Percentiles rank a stretch among this genome's conserved stretches.
Conservation (phyloP, 225 moss, liverwort and hornwort species). For the Bryum argenteum region DNA sequence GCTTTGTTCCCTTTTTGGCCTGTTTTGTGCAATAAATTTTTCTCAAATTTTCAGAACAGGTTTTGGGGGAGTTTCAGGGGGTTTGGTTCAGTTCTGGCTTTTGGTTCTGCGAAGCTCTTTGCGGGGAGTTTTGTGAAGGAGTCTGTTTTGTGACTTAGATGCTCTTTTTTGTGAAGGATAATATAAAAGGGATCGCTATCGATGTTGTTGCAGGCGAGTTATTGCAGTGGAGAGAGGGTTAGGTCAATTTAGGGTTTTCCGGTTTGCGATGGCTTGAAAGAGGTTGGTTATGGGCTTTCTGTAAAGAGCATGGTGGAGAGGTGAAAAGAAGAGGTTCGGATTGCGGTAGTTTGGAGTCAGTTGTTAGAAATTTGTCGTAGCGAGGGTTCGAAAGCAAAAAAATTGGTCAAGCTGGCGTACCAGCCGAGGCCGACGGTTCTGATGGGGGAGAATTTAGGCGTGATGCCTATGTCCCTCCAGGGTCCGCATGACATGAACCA, state of each 20-base stretch:
- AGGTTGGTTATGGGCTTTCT: background rate
- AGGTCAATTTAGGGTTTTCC: constrained; percentile 49
- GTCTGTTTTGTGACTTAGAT: background rate
- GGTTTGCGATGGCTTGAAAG: constrained; percentile 40
- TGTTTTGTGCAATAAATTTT: background rate
- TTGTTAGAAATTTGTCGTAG: constrained; percentile 10
- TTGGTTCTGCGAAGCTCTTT: background rate
- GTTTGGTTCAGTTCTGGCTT: constrained; percentile 21
- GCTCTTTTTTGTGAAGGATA: background rate
- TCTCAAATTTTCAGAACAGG: background rate
- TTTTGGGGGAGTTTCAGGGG: constrained; percentile 1
- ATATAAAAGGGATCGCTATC: constrained; percentile 22
- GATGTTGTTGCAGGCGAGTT: constrained; percentile 16
- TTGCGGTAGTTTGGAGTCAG: background rate
- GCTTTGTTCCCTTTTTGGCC: background rate
- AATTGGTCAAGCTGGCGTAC: constrained; percentile 67
- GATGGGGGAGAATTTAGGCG: constrained; percentile 95
- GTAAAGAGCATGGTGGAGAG: constrained; percentile 32
- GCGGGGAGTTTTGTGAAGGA: background rate
- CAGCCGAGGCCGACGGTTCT: constrained; percentile 62
- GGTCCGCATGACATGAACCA: constrained; percentile 68
- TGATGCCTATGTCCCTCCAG: constrained; percentile 78
- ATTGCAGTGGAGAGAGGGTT: constrained; percentile 30
- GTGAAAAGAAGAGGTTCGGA: constrained; percentile 17
- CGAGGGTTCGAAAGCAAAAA: constrained; percentile 30